Base-by-base conservation (phyloP, 106 monocot genomes). In the Phalaenopsis aphrodite region DNA sequence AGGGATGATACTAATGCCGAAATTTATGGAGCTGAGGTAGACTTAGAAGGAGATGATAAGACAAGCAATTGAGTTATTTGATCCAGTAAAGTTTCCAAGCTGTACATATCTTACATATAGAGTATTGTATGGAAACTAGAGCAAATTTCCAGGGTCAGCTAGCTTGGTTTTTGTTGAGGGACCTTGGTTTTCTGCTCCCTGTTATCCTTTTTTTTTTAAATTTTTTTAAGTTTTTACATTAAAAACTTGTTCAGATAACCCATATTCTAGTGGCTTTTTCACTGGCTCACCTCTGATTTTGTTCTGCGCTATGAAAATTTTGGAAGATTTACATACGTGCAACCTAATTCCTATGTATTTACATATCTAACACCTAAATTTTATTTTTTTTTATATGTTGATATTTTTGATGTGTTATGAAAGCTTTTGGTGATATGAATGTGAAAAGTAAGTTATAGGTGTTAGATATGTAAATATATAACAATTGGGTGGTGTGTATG, bases 101-200 rank as follows among this genome's bases (percentile, higher is more conserved):
- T 56, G 78, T 78, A 78, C 19, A 78, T 45, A 45, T 45, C 37
- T 8, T 57, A 78, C 78, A 45, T 78, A 56, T 47, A 42, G 36
- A 7, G 19, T 74, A 42, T 45, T 45, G 42, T 45, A 74, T 18
- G 74, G 74, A 42, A 74, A 74, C 17, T 74, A 6, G 42, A 42
- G 42, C 74, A 42, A 45, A 69, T 69, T 42, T 42, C 41, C 41
- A 41, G 39, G 12, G 78, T 24, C 37, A 57, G 39, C 78, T 57
- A 78, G 57, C 78, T 78, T 39, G 36, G 58, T 56, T 78, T 78
- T 78, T 52, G 17, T 76, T 76, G 76, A 76, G 49, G 76, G 10
- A 24, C 49, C 76, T 49, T 76, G 76, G 76, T 18, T 49, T 23
- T 3, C 16, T 74, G 41, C 18, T 74, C 42, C 36, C 41, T 42